Evolutionary conservation across 805 yeast species (phyloP), one percentile per base, ranked within the genome.

Genomic region (Candida dajiaensis): DNA sequence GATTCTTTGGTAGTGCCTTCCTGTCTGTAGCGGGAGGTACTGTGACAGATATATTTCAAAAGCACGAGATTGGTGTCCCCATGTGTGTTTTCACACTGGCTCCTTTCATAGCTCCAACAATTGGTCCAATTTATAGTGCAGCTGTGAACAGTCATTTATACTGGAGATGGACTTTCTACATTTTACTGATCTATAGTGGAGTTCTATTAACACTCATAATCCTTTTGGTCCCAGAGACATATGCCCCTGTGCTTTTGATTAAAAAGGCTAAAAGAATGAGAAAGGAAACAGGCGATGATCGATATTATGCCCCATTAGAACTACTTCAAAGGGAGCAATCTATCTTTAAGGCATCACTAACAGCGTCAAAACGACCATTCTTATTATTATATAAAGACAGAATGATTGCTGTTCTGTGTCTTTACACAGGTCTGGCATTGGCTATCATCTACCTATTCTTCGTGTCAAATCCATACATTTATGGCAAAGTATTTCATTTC

Each of bases 21-120:
- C 68, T 86, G 53, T 78, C 83, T 50, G 83, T 85, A 28, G 88
- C 89, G 10, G 89, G 90, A 31, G 95, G 94, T 19, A 74, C 85
- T 1, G 68, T 86, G 40, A 80, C 88, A 11, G 95, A 86, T 62
- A 70, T 85, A 47, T 86, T 80, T 69, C 68, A 68, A 18, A 79
- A 80, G 48, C 64, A 71, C 45, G 74, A 79, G 38, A 77, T 89
- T 45, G 86, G 87, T 28, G 65, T 73, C 10, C 89, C 94, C 2
- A 75, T 86, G 77, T 77, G 87, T 3, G 64, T 82, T 5, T 85
- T 76, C 56, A 73, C 86, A 0, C 67, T 83, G 16, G 73, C 81
- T 3, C 87, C 88, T 2, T 76, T 82, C 46, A 58, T 79, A 38
- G 94, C 92, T 0, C 92, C 94, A 2, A 74, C 83, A 1, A 56